A percentile compares a stretch with the other conserved stretches of the same genome.
Evolutionary conservation across 208 protist species (phyloP).

Genomic region (Lotmaria passim): DNA sequence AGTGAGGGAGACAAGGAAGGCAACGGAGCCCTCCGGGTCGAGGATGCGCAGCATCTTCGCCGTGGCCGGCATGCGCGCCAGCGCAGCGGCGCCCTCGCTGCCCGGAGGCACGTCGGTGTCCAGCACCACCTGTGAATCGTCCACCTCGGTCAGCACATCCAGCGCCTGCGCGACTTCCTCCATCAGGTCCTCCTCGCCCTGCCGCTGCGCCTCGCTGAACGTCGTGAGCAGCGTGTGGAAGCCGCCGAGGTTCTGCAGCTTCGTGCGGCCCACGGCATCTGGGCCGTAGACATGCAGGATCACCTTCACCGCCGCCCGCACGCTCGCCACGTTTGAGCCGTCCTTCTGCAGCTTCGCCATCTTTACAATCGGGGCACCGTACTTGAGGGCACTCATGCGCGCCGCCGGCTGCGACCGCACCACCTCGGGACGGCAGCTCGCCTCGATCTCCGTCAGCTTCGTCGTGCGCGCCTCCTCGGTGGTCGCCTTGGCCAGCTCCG

Average conservation of each 20-base stretch:
- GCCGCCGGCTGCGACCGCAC: conserved; percentile 54
- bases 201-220: conserved; percentile 82
- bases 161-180: conserved; percentile 73
- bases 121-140: conserved; percentile 77
- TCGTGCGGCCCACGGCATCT: conserved; percentile 57
- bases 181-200: conserved; percentile 74
- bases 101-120: conserved; percentile 74
- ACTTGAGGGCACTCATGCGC: conserved; percentile 53
- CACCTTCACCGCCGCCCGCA: conserved; percentile 53
- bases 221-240: conserved; percentile 64
- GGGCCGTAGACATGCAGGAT: conserved; percentile 64
- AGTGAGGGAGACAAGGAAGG: conserved; percentile 79
- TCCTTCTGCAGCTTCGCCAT: conserved; percentile 71
- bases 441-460: conserved; percentile 56
- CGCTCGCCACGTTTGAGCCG: conserved; percentile 61
- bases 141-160: conserved; percentile 62
- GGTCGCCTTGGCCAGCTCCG: conserved; percentile 41
- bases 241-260: conserved; percentile 56
- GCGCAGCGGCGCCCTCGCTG: conserved; percentile 64
- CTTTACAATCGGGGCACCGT: conserved; percentile 54
- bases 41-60: conserved; percentile 91
- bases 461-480: conserved; percentile 42
- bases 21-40: conserved; percentile 70
- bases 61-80: conserved; percentile 77
- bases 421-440: conserved; percentile 60